phyloP scores from a whole-genome alignment of 257 asterid genomes.

The Solanum appendiculatum region DNA sequence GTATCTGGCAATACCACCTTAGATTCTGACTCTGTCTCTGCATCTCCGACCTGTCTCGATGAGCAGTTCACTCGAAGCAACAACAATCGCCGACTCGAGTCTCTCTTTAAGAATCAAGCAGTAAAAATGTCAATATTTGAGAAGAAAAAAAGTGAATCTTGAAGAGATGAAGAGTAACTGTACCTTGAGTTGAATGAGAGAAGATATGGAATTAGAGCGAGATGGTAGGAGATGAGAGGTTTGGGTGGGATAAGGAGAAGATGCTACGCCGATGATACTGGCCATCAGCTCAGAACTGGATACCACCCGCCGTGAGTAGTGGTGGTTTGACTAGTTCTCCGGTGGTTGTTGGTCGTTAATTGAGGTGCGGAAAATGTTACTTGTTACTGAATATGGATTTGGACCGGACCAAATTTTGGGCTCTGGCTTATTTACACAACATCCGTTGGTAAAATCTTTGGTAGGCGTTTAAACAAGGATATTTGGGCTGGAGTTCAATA shows the following conservation, averaged over 20 bases:
- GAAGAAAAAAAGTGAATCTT: neutral
- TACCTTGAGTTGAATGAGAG: conserved; percentile 35
- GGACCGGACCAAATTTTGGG: neutral
- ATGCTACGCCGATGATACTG: conserved; percentile 28
- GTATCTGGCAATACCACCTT: conserved; percentile 21
- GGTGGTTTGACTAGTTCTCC: neutral
- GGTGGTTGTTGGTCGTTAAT: neutral
- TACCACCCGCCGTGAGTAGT: neutral
- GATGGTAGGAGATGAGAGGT: conserved; percentile 14
- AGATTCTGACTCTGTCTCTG: conserved; percentile 27
- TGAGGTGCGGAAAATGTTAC: neutral
- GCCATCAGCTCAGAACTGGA: conserved; percentile 8
- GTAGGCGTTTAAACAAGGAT: neutral
- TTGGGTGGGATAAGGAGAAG: conserved; percentile 24
- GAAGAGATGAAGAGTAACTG: neutral
- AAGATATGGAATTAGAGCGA: conserved; percentile 4
- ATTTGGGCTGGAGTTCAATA: neutral
- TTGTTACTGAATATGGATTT: neutral
- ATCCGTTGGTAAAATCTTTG: neutral
- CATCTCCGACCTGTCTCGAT: conserved; percentile 35
- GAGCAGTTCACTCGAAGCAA: conserved; percentile 47
- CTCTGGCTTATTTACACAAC: neutral
- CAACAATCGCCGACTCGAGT: conserved; percentile 20
- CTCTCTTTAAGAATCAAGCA: conserved; percentile 25
- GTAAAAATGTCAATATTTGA: neutral